Conservation (phyloP, 139 green algal species). For the Mychonastes homosphaera region DNA sequence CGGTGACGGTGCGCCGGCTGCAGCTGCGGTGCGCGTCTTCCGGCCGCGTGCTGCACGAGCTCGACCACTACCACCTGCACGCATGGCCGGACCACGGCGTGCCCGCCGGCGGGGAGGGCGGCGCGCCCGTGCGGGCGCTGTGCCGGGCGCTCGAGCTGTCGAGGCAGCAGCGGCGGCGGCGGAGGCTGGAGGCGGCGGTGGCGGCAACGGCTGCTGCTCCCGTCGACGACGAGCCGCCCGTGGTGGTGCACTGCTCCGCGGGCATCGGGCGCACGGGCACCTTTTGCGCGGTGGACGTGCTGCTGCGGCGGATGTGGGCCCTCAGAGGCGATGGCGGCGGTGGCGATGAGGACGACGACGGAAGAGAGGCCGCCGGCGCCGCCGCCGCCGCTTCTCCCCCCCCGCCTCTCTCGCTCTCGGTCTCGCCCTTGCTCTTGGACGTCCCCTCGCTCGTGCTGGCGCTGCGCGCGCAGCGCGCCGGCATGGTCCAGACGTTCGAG, state of each 20-base stretch:
- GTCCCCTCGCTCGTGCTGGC: slow-evolving; percentile 38
- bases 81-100: slow-evolving; percentile 46
- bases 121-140: slow-evolving; percentile 21
- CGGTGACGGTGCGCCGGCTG: not conserved
- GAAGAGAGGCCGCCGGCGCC: not conserved
- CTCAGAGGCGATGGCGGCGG: slow-evolving; percentile 5
- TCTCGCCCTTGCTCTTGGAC: slow-evolving; percentile 14
- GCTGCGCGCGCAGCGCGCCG: slow-evolving; percentile 53
- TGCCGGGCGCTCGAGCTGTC: slow-evolving; percentile 23
- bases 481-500: slow-evolving; percentile 62
- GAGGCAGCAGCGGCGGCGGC: not conserved
- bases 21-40: slow-evolving; percentile 20
- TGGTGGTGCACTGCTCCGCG: slow-evolving; percentile 30
- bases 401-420: not conserved
- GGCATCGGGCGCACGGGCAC: slow-evolving; percentile 77
- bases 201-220: not conserved
- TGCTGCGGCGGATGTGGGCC: slow-evolving; percentile 39
- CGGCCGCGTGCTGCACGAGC: slow-evolving; percentile 13
- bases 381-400: not conserved
- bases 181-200: not conserved
- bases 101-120: slow-evolving; percentile 24
- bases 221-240: not conserved
- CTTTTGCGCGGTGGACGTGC: slow-evolving; percentile 67
- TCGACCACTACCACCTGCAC: slow-evolving; percentile 47
- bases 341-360: slow-evolving; percentile 1